These are phyloP conservation scores for Amauroascus niger DNA, from an alignment of 2,329 filamentous ascomycete species.

Conservation along the genomic window DNA sequence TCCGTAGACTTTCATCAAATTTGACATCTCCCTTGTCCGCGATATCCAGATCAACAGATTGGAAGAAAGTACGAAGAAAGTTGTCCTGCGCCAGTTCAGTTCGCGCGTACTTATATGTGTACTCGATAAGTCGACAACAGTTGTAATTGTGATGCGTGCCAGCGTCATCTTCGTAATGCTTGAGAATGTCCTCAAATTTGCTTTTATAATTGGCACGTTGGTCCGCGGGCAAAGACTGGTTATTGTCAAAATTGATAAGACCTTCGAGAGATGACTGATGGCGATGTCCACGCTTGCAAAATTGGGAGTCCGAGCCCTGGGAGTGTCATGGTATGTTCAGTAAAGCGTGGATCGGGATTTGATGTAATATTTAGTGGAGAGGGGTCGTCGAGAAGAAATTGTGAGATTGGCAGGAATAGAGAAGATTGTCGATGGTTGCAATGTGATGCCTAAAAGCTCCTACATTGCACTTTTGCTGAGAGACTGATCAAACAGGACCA, in stretches of 20 bases:
- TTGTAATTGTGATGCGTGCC: no score
- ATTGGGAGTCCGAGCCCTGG: no score
- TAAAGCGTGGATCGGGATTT: no score
- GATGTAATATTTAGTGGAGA: no score
- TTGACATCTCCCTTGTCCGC: neutral
- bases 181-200: neutral
- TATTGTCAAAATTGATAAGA: neutral
- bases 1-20: neutral
- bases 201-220: neutral
- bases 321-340: no score
- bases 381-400: no score
- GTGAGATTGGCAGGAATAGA: no score
- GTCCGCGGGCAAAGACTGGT: neutral
- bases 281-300: no score
- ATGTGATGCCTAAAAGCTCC: no score
- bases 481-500: no score
- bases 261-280: neutral
- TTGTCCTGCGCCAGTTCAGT: conserved; percentile 6
- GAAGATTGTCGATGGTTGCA: no score
- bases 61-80: conserved; percentile 10
- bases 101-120: conserved; percentile 17
- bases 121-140: conserved; percentile 12
- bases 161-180: neutral
- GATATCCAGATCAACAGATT: neutral
- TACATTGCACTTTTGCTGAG: no score